phyloP scores from a whole-genome alignment of 495 filamentous ascomycete species.

The Aspergillus cavernicola region DNA sequence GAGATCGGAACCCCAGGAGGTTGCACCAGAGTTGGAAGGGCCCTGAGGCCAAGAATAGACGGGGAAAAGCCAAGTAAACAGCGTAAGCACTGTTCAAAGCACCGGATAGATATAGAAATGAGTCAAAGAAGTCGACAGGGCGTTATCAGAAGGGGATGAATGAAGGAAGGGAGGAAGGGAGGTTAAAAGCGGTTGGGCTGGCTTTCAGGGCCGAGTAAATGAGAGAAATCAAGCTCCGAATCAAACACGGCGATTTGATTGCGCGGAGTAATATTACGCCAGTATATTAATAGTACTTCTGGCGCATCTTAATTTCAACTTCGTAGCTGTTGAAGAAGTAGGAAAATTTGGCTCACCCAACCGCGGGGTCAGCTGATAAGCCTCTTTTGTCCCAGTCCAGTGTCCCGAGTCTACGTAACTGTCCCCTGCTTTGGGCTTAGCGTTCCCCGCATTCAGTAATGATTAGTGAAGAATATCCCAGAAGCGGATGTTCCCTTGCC shows the following conservation, averaged over 20 bases:
- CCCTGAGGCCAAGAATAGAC: not conserved
- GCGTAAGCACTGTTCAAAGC: not conserved
- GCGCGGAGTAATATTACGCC: slow-evolving; percentile 4
- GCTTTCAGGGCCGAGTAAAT: slow-evolving; percentile 1
- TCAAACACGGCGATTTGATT: slow-evolving; percentile 4
- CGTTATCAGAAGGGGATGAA: not conserved
- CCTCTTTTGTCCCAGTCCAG: not conserved
- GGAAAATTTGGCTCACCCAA: slow-evolving; percentile 13
- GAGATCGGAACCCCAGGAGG: slow-evolving; percentile 18
- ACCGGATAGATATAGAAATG: not conserved
- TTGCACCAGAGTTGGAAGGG: slow-evolving; percentile 6
- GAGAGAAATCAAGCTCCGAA: slow-evolving; percentile 1
- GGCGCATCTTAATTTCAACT: not conserved
- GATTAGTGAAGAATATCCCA: slow-evolving; percentile 1
- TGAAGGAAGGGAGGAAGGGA: slow-evolving; percentile 1
- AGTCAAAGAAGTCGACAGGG: not conserved
- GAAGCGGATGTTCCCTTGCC: not conserved
- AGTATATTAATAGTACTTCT: slow-evolving; percentile 1
- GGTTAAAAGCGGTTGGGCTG: not conserved
- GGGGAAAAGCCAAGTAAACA: not conserved
- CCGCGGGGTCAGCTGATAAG: slow-evolving; percentile 25
- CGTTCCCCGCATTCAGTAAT: slow-evolving; percentile 27
- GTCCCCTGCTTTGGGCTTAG: slow-evolving; percentile 1
- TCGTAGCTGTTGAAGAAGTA: not conserved
- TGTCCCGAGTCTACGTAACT: slow-evolving; percentile 6